A percentile compares a stretch with the other conserved stretches of the same genome.
These are phyloP conservation scores for Mycena citricolor DNA, from an alignment of 1,284 basidiomycete species.

Conservation along the genomic window DNA sequence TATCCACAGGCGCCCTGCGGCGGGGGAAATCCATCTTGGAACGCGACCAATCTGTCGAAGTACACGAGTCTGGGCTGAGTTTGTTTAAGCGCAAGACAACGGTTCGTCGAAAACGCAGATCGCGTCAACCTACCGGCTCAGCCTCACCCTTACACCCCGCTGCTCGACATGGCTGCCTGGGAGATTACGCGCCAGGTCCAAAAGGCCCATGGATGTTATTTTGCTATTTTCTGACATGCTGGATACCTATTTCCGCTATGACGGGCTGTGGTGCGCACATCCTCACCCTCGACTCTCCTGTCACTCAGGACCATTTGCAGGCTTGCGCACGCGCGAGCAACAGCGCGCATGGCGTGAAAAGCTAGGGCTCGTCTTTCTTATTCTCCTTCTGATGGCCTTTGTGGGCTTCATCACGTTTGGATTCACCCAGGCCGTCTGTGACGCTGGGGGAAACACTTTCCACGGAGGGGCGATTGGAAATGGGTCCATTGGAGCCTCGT, in stretches of 20 bases:
- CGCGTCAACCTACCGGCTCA: too few species aligned
- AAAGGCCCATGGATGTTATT: slow-evolving; percentile 92
- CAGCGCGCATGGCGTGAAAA: slow-evolving; percentile 99
- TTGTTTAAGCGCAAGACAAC: slow-evolving; percentile 84
- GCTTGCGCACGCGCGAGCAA: slow-evolving; percentile 89
- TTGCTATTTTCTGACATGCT: slow-evolving; percentile 85
- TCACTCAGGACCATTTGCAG: slow-evolving; percentile 32
- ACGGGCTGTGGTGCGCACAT: slow-evolving; percentile 39
- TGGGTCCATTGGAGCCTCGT: slow-evolving; percentile 66
- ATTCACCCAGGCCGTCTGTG: slow-evolving; percentile 96
- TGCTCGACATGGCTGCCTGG: slow-evolving; percentile 53
- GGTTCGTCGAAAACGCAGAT: slow-evolving; percentile 65
- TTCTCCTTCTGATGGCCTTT: slow-evolving; percentile 79
- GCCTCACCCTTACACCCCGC: slow-evolving; percentile 29
- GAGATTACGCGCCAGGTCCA: slow-evolving; percentile 79
- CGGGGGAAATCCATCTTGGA: slow-evolving; percentile 86
- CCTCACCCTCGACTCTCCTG: too few species aligned
- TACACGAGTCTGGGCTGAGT: slow-evolving; percentile 83
- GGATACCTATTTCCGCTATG: slow-evolving; percentile 71
- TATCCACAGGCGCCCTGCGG: slow-evolving; percentile 59
- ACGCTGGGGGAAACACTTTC: slow-evolving; percentile 78
- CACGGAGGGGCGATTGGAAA: slow-evolving; percentile 77
- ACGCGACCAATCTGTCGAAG: slow-evolving; percentile 84
- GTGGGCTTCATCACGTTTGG: slow-evolving; percentile 99
- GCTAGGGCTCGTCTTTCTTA: slow-evolving; percentile 89